phyloP scores from a whole-genome alignment of 148 eudicot species.

The Chenopodium album region DNA sequence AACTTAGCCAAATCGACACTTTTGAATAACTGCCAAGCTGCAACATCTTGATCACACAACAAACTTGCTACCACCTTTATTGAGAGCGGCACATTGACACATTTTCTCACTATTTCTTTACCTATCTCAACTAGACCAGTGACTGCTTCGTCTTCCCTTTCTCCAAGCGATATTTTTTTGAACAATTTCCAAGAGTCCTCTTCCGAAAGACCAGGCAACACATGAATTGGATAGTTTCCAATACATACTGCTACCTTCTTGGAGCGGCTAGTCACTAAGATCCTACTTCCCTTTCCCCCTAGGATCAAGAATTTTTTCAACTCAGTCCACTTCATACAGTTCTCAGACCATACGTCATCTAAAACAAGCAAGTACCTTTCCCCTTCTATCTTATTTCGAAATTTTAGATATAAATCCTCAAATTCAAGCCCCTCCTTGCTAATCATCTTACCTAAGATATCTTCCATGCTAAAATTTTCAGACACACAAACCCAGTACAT shows the following conservation, averaged over 20 bases:
- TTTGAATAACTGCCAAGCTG: constrained; percentile 21
- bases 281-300: constrained; percentile 17
- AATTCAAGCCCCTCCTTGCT: not conserved
- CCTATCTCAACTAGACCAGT: not conserved
- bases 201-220: constrained; percentile 8
- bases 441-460: not conserved
- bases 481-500: constrained; percentile 17
- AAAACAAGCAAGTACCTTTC: constrained; percentile 18
- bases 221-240: not conserved
- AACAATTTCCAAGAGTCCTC: constrained; percentile 22
- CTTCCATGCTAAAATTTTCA: constrained; percentile 1
- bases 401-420: constrained; percentile 5
- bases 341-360: constrained; percentile 16
- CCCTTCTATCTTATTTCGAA: not conserved
- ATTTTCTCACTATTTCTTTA: constrained; percentile 27
- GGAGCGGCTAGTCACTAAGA: constrained; percentile 16
- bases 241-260: not conserved
- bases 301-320: not conserved
- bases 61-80: constrained; percentile 21
- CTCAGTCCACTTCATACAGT: not conserved
- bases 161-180: constrained; percentile 13
- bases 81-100: constrained; percentile 24
- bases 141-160: not conserved
- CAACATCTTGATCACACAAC: not conserved
- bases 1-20: not conserved